These are phyloP conservation scores for Vitis hybrid DNA, from an alignment of 177 flowering plant genomes.

Conservation along the genomic window DNA sequence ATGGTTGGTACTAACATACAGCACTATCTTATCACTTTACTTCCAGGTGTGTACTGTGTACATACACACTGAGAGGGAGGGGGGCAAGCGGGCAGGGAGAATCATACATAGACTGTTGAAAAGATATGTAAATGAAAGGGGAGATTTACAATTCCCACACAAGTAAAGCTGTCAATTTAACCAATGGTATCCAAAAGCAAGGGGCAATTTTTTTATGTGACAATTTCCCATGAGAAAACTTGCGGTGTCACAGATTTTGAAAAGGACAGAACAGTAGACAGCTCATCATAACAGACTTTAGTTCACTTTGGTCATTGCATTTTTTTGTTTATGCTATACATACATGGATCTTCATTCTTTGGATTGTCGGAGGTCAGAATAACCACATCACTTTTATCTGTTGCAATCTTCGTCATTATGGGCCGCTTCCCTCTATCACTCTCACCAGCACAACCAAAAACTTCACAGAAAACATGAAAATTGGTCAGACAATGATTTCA, in stretches of 20 bases:
- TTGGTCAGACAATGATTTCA: slow-evolving; percentile 17
- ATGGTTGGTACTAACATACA: not conserved
- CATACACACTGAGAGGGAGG: not conserved
- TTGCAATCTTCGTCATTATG: slow-evolving; percentile 88
- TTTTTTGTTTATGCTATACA: slow-evolving; percentile 17
- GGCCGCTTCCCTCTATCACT: slow-evolving; percentile 93
- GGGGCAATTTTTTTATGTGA: no score
- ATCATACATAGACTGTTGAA: not conserved
- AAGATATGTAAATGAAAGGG: no score
- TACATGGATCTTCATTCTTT: slow-evolving; percentile 89
- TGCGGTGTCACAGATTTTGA: no score
- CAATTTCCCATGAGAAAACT: no score
- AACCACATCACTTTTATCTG: slow-evolving; percentile 93
- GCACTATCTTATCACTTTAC: not conserved
- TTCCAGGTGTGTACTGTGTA: not conserved
- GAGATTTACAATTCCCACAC: no score
- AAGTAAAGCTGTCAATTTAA: no score
- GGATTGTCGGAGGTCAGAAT: slow-evolving; percentile 97
- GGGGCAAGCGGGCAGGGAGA: not conserved
- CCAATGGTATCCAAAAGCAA: no score
- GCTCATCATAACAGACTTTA: no score
- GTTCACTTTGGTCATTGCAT: not conserved
- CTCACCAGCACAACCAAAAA: slow-evolving; percentile 86
- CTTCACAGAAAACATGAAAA: slow-evolving; percentile 39
- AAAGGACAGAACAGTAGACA: not conserved